Conservation (phyloP, 169 alveolate genomes). For the Theileria sp. region DNA sequence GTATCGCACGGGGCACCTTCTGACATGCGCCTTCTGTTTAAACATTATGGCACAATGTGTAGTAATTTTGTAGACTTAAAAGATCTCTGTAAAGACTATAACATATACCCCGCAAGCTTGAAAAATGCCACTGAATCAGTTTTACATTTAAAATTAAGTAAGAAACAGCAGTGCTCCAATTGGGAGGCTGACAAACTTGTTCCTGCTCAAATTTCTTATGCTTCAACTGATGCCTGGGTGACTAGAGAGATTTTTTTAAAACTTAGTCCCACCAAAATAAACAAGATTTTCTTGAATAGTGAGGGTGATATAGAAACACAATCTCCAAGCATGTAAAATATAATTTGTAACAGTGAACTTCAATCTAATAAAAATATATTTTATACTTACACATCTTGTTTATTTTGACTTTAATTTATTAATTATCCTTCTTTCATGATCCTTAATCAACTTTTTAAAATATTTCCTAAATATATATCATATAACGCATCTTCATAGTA, state of each 20-base stretch:
- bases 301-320: conserved; percentile 42
- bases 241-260: conserved; percentile 34
- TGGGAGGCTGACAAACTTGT: conserved; percentile 58
- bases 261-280: conserved; percentile 22
- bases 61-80: conserved; percentile 54
- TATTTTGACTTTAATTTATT: neutral
- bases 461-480: conserved; percentile 25
- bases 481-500: neutral
- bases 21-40: conserved; percentile 54
- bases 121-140: conserved; percentile 45
- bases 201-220: conserved; percentile 51
- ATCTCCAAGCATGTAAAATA: neutral
- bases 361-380: neutral
- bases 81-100: conserved; percentile 30
- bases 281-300: conserved; percentile 30
- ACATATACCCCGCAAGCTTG: conserved; percentile 44
- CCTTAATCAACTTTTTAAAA: conserved; percentile 32
- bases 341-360: neutral
- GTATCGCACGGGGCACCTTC: conserved; percentile 70
- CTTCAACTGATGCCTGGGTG: conserved; percentile 70
- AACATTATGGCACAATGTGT: conserved; percentile 49
- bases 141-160: conserved; percentile 35
- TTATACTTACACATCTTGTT: neutral
- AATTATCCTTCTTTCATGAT: conserved; percentile 42
- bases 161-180: conserved; percentile 64